A percentile compares a stretch with the other conserved stretches of the same genome.
These are phyloP conservation scores for Sicyos baderoa DNA, from an alignment of 306 rosid genomes.

Conservation along the genomic window DNA sequence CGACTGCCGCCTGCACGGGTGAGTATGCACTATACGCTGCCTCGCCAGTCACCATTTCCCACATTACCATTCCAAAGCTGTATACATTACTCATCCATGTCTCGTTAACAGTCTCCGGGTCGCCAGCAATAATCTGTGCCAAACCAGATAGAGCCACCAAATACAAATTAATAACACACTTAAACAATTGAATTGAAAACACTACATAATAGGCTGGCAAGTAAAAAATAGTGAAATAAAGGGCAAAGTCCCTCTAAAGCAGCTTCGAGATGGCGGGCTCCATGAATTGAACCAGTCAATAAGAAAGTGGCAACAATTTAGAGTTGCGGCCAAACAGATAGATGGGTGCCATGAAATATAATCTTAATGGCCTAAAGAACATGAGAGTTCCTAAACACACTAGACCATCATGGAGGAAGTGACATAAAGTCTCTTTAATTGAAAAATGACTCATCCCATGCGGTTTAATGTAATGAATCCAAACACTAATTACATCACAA, in stretches of 20 bases:
- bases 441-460: slow-evolving; percentile 26
- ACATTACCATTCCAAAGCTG: slow-evolving; percentile 86
- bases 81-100: slow-evolving; percentile 91
- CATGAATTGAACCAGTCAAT: not conserved
- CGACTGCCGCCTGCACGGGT: slow-evolving; percentile 95
- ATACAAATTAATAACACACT: not conserved
- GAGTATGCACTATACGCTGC: slow-evolving; percentile 76
- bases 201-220: not conserved
- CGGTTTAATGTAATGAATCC: slow-evolving; percentile 33
- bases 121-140: slow-evolving; percentile 85
- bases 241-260: not conserved
- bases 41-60: slow-evolving; percentile 98
- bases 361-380: slow-evolving; percentile 22
- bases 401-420: slow-evolving; percentile 47
- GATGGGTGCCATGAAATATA: not conserved
- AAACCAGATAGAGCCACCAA: slow-evolving; percentile 17
- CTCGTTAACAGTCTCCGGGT: slow-evolving; percentile 83
- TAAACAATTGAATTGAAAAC: not conserved
- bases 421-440: slow-evolving; percentile 47
- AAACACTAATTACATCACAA: not conserved
- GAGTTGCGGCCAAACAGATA: not conserved
- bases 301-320: not conserved
- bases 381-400: slow-evolving; percentile 42
- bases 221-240: not conserved
- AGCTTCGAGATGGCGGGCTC: slow-evolving; percentile 12